Percentiles rank a stretch among this genome's conserved stretches.
Evolutionary conservation across 495 filamentous ascomycete genomes (phyloP).

Genomic region (Xylaria venustula): DNA sequence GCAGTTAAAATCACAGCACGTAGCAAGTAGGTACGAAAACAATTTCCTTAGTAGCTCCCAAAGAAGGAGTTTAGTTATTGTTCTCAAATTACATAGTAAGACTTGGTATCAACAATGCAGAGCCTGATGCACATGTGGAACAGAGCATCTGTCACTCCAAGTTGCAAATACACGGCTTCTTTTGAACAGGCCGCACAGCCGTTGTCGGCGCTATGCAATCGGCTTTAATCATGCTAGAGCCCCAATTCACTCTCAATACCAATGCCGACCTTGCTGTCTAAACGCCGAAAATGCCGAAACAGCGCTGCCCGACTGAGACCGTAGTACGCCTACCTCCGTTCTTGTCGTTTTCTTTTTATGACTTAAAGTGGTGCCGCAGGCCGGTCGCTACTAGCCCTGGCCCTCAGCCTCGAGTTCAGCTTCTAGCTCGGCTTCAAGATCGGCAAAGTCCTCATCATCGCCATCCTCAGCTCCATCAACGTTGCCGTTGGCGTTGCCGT

Average conservation of each 20-base stretch:
- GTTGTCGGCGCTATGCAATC: conserved; percentile 8
- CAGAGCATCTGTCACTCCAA: neutral
- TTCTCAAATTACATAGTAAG: no score
- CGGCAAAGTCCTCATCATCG: conserved; percentile 54
- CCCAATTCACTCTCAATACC: neutral
- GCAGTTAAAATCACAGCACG: no score
- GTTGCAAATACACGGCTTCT: neutral
- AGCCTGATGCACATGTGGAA: neutral
- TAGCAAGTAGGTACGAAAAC: no score
- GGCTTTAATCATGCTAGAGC: neutral
- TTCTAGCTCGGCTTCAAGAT: conserved; percentile 65
- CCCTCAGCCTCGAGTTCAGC: conserved; percentile 60
- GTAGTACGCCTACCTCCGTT: neutral
- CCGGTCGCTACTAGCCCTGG: conserved; percentile 25
- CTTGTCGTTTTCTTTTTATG: neutral
- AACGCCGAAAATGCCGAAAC: conserved; percentile 1
- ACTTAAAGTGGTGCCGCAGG: neutral
- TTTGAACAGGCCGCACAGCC: neutral
- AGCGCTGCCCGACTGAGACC: neutral
- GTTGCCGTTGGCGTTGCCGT: conserved; percentile 24
- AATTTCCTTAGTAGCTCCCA: no score
- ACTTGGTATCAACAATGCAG: no score
- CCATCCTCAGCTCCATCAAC: conserved; percentile 26
- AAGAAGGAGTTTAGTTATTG: no score
- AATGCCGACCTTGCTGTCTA: conserved; percentile 1